phyloP scores from a whole-genome alignment of 768 basidiomycete genomes.

The Serendipita sp. region DNA sequence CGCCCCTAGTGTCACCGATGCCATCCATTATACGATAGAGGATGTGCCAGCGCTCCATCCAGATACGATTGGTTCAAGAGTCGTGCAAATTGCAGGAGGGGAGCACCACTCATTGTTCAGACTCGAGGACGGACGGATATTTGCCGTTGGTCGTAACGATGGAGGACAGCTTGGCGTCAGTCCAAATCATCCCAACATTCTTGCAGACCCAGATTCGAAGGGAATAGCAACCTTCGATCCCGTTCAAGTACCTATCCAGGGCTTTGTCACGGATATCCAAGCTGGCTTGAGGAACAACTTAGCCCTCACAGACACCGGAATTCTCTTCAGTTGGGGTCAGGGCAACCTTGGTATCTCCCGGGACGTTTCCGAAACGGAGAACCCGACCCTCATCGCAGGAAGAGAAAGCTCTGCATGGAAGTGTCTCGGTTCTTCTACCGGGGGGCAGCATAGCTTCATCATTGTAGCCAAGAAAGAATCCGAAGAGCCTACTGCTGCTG shows the following conservation, averaged over 20 bases:
- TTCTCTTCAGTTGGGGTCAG: slow-evolving; percentile 40
- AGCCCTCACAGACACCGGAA: not conserved
- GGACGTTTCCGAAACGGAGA: slow-evolving; percentile 41
- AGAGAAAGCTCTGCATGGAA: slow-evolving; percentile 57
- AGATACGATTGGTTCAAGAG: slow-evolving; percentile 31
- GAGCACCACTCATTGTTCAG: slow-evolving; percentile 86
- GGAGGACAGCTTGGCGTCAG: slow-evolving; percentile 60
- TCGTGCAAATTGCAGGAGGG: slow-evolving; percentile 65
- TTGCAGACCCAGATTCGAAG: slow-evolving; percentile 4
- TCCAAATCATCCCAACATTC: slow-evolving; percentile 23
- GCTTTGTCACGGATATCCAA: slow-evolving; percentile 48
- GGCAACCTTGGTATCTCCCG: slow-evolving; percentile 52
- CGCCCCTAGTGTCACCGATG: not conserved
- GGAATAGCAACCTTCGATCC: slow-evolving; percentile 27
- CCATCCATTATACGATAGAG: slow-evolving; percentile 5
- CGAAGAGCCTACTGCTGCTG: not conserved
- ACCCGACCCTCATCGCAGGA: slow-evolving; percentile 51
- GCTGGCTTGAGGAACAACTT: slow-evolving; percentile 20
- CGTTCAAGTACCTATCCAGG: slow-evolving; percentile 32
- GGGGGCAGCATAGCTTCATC: slow-evolving; percentile 64
- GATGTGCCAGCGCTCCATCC: slow-evolving; percentile 49
- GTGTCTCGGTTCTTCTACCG: slow-evolving; percentile 49
- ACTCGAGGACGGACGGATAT: slow-evolving; percentile 67
- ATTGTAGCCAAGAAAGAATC: slow-evolving; percentile 46
- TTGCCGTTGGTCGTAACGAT: slow-evolving; percentile 71